Evolutionary conservation across 176 grass and related monocot species (phyloP).

Genomic region (Echinochloa phyllopogon): DNA sequence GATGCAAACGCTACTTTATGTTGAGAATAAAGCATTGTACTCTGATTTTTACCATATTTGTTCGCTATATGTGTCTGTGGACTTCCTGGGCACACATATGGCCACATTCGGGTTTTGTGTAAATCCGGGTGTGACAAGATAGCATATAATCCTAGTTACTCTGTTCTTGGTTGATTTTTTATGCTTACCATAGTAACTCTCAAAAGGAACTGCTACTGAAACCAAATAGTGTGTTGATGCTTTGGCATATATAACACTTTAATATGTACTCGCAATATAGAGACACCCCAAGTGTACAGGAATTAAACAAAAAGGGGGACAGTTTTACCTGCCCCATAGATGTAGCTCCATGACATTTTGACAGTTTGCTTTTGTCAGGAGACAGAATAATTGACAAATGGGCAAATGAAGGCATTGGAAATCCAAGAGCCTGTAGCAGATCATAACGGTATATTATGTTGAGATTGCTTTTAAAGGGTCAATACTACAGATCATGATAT

Average conservation of each 20-base stretch:
- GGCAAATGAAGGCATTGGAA: slow-evolving; percentile 97
- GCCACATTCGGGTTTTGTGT: too few relatives aligned
- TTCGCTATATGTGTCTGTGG: too few relatives aligned
- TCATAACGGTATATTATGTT: not conserved
- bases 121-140: too few relatives aligned
- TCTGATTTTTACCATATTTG: too few relatives aligned
- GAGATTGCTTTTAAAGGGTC: slow-evolving; percentile 1
- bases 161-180: not conserved
- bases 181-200: not conserved
- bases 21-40: too few relatives aligned
- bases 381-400: slow-evolving; percentile 97
- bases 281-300: not conserved
- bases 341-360: slow-evolving; percentile 97
- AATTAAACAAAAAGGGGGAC: too few relatives aligned
- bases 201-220: slow-evolving; percentile 5
- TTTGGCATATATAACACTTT: not conserved
- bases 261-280: not conserved
- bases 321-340: slow-evolving; percentile 89
- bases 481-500: not conserved
- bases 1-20: too few relatives aligned
- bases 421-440: slow-evolving; percentile 78
- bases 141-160: not conserved
- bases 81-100: too few relatives aligned
- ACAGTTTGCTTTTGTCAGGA: slow-evolving; percentile 98
- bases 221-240: slow-evolving; percentile 5